Base-by-base conservation (phyloP, 2,329 filamentous ascomycete genomes). In the Aureobasidium pullulans region DNA sequence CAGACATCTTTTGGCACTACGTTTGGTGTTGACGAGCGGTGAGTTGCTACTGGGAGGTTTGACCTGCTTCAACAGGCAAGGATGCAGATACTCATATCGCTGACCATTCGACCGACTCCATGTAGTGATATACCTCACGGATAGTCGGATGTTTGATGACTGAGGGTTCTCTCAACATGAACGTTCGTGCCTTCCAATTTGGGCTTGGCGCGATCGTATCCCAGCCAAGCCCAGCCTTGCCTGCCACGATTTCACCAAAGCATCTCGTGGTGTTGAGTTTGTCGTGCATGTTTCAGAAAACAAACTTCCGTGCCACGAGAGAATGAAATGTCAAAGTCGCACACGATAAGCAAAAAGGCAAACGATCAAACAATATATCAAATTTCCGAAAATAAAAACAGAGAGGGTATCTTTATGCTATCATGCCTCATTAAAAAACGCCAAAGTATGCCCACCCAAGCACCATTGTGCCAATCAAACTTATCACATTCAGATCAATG, bases 341-440 rank as follows among this genome's bases (percentile, higher is more conserved):
- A 44, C 42, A 16, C 16, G 31, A 29, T 40, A 46, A 56, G 52
- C 10, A 23, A 23, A 42, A 10, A n/a, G 16, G 9, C 5, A 9
- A 6, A n/a, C 31, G 39, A 56, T 36, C 7, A 16, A 44, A 56
- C n/a, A 34, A 28, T 54, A 39, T 29, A 16, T 42, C 50, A 19
- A 54, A n/a, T 34, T 43, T 34, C 23, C 15, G 28, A 43, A 11
- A 13, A 10, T 37, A 52, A 37, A 28, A 46, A 56, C 28, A 23
- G 2, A 56, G n/a, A 56, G 52, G 52, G 54, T 48, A 57, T 57
- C 42, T 57, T 57, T 48, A 57, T 57, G 43, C 54, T 57, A 57
- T 29, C 43, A 37, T 57, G 31, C 40, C 42, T 54, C 37, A 34
- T 54, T 43, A 54, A 32, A 40, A 44, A 46, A 15, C 31, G 37